phyloP scores from a whole-genome alignment of 2,329 filamentous ascomycete species.

The Penicillium carneum region DNA sequence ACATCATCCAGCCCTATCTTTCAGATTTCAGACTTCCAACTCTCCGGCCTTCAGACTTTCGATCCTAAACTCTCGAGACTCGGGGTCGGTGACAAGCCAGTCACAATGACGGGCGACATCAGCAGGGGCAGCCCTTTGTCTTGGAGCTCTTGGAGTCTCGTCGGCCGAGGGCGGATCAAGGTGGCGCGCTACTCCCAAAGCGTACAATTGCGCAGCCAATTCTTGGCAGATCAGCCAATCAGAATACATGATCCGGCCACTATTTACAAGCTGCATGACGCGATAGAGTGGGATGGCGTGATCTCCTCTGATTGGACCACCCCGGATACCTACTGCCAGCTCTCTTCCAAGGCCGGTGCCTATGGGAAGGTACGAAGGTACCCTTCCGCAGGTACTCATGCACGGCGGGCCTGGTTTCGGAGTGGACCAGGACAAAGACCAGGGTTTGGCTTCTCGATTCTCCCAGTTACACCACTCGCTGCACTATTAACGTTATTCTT shows the following conservation, averaged over 20 bases:
- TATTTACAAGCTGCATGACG: constrained; percentile 47
- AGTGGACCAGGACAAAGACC: constrained; percentile 5
- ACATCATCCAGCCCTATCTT: background rate
- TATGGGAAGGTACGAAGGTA: constrained; percentile 8
- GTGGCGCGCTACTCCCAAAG: constrained; percentile 41
- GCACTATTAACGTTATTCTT: constrained; percentile 14
- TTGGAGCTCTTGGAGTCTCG: constrained; percentile 10
- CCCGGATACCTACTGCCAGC: constrained; percentile 30
- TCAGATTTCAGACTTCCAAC: background rate
- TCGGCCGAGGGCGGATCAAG: constrained; percentile 40
- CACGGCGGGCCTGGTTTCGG: constrained; percentile 9
- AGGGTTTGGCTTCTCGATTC: background rate
- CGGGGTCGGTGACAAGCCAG: constrained; percentile 14
- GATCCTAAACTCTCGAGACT: constrained; percentile 5
- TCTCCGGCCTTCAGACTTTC: background rate
- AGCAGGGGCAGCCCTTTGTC: constrained; percentile 22
- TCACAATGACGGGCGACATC: constrained; percentile 18
- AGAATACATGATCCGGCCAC: constrained; percentile 31
- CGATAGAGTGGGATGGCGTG: constrained; percentile 40
- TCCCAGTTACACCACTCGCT: constrained; percentile 13
- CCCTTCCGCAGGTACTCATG: constrained; percentile 16
- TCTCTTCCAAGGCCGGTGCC: background rate
- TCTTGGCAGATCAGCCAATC: constrained; percentile 36
- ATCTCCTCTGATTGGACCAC: constrained; percentile 33
- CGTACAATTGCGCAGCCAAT: constrained; percentile 37